These are phyloP conservation scores for Asterophora parasitica DNA, from an alignment of 768 basidiomycete species.

Conservation along the genomic window DNA sequence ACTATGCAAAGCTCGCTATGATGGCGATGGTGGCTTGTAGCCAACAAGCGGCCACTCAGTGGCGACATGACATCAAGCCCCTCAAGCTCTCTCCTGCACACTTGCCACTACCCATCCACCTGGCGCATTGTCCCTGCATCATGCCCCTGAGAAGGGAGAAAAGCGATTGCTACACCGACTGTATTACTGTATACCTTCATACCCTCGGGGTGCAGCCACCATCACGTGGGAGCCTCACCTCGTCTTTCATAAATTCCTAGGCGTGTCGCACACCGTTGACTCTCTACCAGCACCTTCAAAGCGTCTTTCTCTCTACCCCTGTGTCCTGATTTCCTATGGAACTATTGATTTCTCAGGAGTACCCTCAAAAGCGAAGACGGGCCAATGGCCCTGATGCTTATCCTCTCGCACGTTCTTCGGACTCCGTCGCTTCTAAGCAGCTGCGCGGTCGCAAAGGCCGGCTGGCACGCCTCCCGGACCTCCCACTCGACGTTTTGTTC, in stretches of 20 bases:
- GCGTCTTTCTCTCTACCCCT: not conserved
- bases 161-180: not conserved
- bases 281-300: not conserved
- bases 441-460: slow-evolving; percentile 10
- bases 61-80: slow-evolving; percentile 4
- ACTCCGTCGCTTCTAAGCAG: not conserved
- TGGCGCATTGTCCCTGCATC: slow-evolving; percentile 11
- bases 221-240: slow-evolving; percentile 17
- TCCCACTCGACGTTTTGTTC: slow-evolving; percentile 16
- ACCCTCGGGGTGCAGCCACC: slow-evolving; percentile 3
- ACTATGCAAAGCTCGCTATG: not conserved
- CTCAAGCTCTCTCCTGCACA: not conserved
- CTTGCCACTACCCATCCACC: slow-evolving; percentile 11
- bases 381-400: not conserved
- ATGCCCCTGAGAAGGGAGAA: slow-evolving; percentile 9
- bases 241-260: slow-evolving; percentile 11
- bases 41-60: not conserved
- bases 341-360: not conserved
- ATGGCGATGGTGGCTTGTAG: not conserved
- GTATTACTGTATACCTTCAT: slow-evolving; percentile 1
- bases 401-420: not conserved
- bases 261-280: slow-evolving; percentile 6
- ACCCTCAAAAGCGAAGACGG: slow-evolving; percentile 3
- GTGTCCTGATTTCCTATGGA: slow-evolving; percentile 5
- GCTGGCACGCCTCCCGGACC: slow-evolving; percentile 10